A percentile compares a stretch with the other conserved stretches of the same genome.
Evolutionary conservation across 805 yeast species (phyloP).

Genomic region (Hyphopichia homilentoma): DNA sequence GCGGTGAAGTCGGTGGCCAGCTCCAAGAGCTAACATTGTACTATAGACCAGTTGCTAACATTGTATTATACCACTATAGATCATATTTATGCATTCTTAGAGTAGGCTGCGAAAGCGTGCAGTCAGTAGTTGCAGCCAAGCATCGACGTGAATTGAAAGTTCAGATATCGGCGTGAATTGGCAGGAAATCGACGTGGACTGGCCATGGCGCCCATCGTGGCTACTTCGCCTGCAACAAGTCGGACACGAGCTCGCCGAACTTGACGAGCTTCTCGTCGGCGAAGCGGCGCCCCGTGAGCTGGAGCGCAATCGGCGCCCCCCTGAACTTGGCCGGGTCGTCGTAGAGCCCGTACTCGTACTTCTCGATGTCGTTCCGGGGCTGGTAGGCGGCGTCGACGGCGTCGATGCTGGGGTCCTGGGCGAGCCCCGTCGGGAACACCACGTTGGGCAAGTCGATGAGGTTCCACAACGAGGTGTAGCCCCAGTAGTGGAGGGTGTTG

Average conservation of each 20-base stretch:
- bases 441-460: conserved; percentile 55
- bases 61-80: no score
- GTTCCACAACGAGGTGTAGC: conserved; percentile 67
- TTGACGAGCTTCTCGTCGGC: conserved; percentile 14
- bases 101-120: no score
- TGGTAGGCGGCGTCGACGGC: conserved; percentile 8
- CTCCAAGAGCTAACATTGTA: conserved; percentile 1
- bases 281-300: conserved; percentile 16
- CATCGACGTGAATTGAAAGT: no score
- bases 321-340: conserved; percentile 12
- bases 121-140: no score
- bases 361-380: conserved; percentile 14
- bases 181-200: no score
- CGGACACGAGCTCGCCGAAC: conserved; percentile 10
- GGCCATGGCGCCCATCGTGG: no score
- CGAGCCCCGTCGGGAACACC: conserved; percentile 18
- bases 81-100: no score
- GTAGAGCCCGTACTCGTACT: conserved; percentile 16
- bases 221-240: conserved; percentile 9
- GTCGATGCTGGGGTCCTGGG: conserved; percentile 12
- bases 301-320: conserved; percentile 14
- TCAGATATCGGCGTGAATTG: no score
- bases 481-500: conserved; percentile 60
- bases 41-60: neutral
- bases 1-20: no score